Percentiles rank a stretch among this genome's conserved stretches.
These are phyloP conservation scores for Cichorium intybus DNA, from an alignment of 140 eudicot species.

Conservation along the genomic window DNA sequence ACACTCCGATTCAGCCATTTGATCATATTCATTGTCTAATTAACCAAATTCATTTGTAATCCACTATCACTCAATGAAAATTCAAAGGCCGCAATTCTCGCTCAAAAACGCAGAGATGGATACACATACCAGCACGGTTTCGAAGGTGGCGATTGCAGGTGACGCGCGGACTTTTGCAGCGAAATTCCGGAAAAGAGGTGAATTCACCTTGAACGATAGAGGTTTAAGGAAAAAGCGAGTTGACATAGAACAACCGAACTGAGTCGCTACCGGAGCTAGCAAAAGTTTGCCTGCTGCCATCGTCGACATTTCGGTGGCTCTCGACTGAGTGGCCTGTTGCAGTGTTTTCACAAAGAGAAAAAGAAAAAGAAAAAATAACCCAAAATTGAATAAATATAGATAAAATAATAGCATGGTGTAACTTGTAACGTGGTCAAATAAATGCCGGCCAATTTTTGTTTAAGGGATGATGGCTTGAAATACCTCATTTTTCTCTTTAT, in stretches of 20 bases:
- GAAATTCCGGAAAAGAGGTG: slow-evolving; percentile 20
- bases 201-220: background rate
- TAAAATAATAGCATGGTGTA: background rate
- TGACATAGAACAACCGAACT: slow-evolving; percentile 19
- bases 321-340: slow-evolving; percentile 12
- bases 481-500: background rate
- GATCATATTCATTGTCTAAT: background rate
- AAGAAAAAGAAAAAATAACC: background rate
- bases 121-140: slow-evolving; percentile 34
- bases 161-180: slow-evolving; percentile 30
- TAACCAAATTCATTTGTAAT: background rate
- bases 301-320: slow-evolving; percentile 15
- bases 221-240: slow-evolving; percentile 14
- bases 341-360: background rate
- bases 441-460: slow-evolving; percentile 7
- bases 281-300: slow-evolving; percentile 5
- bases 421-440: slow-evolving; percentile 7
- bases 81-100: background rate
- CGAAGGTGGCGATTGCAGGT: slow-evolving; percentile 34
- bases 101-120: background rate
- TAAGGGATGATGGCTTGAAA: too few species aligned
- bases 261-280: slow-evolving; percentile 31
- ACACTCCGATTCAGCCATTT: background rate
- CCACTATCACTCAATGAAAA: background rate
- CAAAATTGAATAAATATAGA: background rate